These are phyloP conservation scores for Debaryomycetaceae sp. DNA, from an alignment of 1,139 yeast species.

Conservation along the genomic window DNA sequence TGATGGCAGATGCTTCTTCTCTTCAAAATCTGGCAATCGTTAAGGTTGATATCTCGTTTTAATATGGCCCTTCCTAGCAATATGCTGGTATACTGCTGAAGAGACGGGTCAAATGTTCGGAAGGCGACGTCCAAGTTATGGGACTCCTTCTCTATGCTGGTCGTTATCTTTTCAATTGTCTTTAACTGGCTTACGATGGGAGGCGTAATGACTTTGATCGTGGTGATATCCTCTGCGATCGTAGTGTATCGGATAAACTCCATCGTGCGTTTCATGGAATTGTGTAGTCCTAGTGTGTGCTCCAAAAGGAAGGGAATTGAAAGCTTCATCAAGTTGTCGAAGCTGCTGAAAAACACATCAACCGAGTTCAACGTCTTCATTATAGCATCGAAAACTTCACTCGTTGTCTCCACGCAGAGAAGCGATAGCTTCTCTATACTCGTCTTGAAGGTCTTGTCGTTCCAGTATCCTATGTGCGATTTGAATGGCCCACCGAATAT, in stretches of 20 bases:
- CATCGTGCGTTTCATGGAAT: conserved; percentile 22
- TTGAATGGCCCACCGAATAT: conserved; percentile 21
- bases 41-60: conserved; percentile 28
- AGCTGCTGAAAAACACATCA: conserved; percentile 33
- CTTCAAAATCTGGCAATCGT: conserved; percentile 32
- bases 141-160: conserved; percentile 36
- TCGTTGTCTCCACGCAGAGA: conserved; percentile 18
- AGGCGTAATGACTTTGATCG: conserved; percentile 18
- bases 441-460: conserved; percentile 23
- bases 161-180: conserved; percentile 36
- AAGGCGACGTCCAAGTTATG: conserved; percentile 26
- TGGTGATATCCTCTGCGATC: conserved; percentile 23
- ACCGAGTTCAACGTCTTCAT: conserved; percentile 27
- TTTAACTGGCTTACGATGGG: conserved; percentile 26
- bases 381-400: conserved; percentile 20
- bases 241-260: conserved; percentile 26
- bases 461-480: conserved; percentile 22
- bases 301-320: conserved; percentile 31
- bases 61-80: conserved; percentile 43
- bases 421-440: conserved; percentile 19
- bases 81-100: conserved; percentile 36
- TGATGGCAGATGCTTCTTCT: conserved; percentile 40
- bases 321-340: conserved; percentile 38
- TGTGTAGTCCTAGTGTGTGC: conserved; percentile 28
- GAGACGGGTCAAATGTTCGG: conserved; percentile 31